Evolutionary conservation across 1,139 yeast species (phyloP), one percentile per base, ranked within the genome.

Genomic region (Eremothecium cymbalariae): DNA sequence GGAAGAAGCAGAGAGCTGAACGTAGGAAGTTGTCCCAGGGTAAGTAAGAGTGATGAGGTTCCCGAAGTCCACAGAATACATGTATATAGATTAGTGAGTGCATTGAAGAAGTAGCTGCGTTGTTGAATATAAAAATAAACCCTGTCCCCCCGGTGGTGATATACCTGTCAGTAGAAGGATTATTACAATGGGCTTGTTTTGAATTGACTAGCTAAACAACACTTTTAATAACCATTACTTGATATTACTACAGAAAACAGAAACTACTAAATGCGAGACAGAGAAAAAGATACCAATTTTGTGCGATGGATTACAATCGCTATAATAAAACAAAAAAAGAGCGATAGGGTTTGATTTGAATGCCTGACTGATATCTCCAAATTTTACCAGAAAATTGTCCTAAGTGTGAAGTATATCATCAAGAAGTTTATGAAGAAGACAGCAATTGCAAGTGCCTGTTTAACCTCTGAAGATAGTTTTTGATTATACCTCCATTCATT

Each of bases 1-100:
- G 84, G 70, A 74, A 67, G 60, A 45, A 50, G 36, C 54, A 55
- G 35, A 49, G 51, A 47, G 60, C 60, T 18, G 55, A 54, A 36
- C 50, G 47, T 46, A 48, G 57, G 38, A 55, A 53, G 40, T 41
- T 51, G 27, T 46, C 55, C 8, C 58, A 52, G 44, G 60, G 59
- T 43, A 47, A 50, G 25, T 50, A 41, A 28, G 31, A 11, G 18
- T n/a, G n/a, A n/a, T n/a, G n/a, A n/a, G n/a, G n/a, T n/a, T n/a
- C n/a, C n/a, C n/a, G n/a, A n/a, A n/a, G n/a, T n/a, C n/a, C n/a
- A n/a, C n/a, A n/a, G n/a, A n/a, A n/a, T n/a, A n/a, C n/a, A n/a
- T n/a, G n/a, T n/a, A n/a, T n/a, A n/a, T n/a, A n/a, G n/a, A n/a
- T n/a, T n/a, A n/a, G n/a, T n/a, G n/a, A n/a, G n/a, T n/a, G n/a